Base-by-base conservation (phyloP, 148 eudicot species). In the Rhododendron kiyosumense region DNA sequence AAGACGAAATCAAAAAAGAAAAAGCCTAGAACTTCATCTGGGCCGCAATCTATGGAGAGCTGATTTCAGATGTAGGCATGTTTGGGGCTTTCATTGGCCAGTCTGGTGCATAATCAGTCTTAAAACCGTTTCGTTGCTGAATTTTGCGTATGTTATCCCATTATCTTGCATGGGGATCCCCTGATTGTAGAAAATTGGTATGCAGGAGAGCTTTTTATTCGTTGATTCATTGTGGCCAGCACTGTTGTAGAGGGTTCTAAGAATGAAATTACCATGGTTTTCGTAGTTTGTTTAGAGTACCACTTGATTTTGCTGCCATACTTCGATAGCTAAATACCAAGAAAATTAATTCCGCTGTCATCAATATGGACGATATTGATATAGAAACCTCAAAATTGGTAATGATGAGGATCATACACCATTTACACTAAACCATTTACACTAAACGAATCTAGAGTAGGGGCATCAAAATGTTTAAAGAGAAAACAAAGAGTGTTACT, bases 31-130 rank as follows among this genome's bases (percentile, higher is more conserved):
- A 78, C 90, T 76, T 80, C 88, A 46, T 52, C 92, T 65, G 91
- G 89, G 61, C 80, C 89, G 49, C 89, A 89, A 67, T 91, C 95
- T 11, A 96, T 96, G 99, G 98, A 94, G 82, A 86, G 86, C 61
- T 94, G 88, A 92, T 79, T 51, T 18, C 30, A 34, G 30, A 48
- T 79, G 41, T 24, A 41, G 51, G 13, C 4, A 20, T 63, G 5
- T 80, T 69, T 73, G 13, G 54, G 17, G 54, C 36, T 82, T 61
- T 82, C 22, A 61, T 82, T 82, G 6, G 9, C 84, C 75, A 41
- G 9, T 34, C 12, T 2, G 43, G 43, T 51, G 43, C 65, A 78
- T 79, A 28, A 17, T n/a, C 2, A 32, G 0, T 34, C 83, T 10
- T 24, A 1, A 18, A 52, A 30, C 32, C 82, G 48, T 79, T 79